Conservation (phyloP, 768 basidiomycete genomes). For the Leccinum sublutescens region DNA sequence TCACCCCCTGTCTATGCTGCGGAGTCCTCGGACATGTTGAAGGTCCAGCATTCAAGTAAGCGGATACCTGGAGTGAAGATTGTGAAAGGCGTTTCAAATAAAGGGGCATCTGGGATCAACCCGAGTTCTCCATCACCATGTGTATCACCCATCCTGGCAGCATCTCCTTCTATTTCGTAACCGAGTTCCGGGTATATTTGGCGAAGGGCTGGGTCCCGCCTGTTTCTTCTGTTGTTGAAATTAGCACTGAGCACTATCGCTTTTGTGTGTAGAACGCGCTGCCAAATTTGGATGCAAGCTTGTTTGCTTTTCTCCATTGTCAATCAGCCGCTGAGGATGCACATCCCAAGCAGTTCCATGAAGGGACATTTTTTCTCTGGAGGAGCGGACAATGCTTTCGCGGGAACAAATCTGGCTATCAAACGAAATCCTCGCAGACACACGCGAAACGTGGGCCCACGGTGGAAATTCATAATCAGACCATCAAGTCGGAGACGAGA, state of each 20-base stretch:
- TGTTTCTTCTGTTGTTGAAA: constrained; percentile 6
- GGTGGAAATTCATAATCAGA: not conserved
- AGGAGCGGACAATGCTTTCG: constrained; percentile 6
- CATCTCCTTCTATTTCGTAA: constrained; percentile 4
- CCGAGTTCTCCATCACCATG: constrained; percentile 3
- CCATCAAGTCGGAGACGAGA: not conserved
- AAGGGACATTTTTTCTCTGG: not conserved
- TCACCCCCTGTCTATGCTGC: constrained; percentile 3
- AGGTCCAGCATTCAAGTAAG: constrained; percentile 16
- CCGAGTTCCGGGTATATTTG: constrained; percentile 7
- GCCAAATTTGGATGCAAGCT: not conserved
- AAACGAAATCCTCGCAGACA: constrained; percentile 1
- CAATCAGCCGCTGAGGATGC: not conserved
- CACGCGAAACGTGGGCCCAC: not conserved
- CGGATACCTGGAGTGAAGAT: constrained; percentile 36
- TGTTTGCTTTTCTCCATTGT: not conserved
- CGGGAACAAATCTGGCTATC: constrained; percentile 20
- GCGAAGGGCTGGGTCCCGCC: not conserved
- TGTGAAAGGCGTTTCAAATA: constrained; percentile 21
- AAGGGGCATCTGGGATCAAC: constrained; percentile 9
- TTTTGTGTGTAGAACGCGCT: not conserved
- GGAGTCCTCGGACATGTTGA: constrained; percentile 16
- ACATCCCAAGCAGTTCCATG: not conserved
- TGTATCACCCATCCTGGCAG: not conserved
- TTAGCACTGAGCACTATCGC: not conserved